A percentile compares a stretch with the other conserved stretches of the same genome.
Conservation (phyloP, 2,329 filamentous ascomycete species). For the Didymellaceae sp. region DNA sequence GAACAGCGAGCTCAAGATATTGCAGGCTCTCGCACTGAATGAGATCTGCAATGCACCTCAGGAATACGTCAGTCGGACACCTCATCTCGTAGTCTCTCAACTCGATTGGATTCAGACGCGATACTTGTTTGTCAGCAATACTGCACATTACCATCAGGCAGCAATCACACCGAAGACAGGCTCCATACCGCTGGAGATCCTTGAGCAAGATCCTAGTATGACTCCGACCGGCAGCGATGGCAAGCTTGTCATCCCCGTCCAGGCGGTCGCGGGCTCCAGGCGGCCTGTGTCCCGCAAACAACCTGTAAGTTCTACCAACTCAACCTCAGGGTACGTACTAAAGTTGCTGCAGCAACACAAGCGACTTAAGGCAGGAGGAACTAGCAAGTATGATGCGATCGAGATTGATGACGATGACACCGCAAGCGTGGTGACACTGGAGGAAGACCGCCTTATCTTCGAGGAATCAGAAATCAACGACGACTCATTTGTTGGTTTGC, state of each 20-base stretch:
- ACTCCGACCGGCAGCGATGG: slow-evolving; percentile 51
- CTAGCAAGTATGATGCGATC: slow-evolving; percentile 46
- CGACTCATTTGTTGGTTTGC: slow-evolving; percentile 21
- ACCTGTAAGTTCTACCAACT: slow-evolving; percentile 12
- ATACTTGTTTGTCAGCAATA: slow-evolving; percentile 72
- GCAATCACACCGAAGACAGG: slow-evolving; percentile 11
- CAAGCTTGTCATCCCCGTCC: slow-evolving; percentile 60
- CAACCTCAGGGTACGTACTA: slow-evolving; percentile 6
- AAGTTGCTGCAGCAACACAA: slow-evolving; percentile 27
- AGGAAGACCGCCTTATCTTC: slow-evolving; percentile 57
- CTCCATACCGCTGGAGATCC: slow-evolving; percentile 31
- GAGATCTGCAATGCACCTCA: slow-evolving; percentile 80
- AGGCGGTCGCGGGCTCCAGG: slow-evolving; percentile 56
- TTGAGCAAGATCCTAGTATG: slow-evolving; percentile 52
- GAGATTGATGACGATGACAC: slow-evolving; percentile 50
- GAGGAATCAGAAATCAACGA: slow-evolving; percentile 22
- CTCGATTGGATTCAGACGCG: slow-evolving; percentile 89
- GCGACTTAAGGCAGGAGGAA: slow-evolving; percentile 38
- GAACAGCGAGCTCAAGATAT: slow-evolving; percentile 68
- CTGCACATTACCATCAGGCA: not conserved
- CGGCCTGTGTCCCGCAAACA: slow-evolving; percentile 36
- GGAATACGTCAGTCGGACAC: slow-evolving; percentile 62
- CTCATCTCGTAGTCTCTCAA: slow-evolving; percentile 75
- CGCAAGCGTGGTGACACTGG: slow-evolving; percentile 57
- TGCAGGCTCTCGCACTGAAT: slow-evolving; percentile 73